These are phyloP conservation scores for Brassica carinata DNA, from an alignment of 345 rosid species.

Conservation along the genomic window DNA sequence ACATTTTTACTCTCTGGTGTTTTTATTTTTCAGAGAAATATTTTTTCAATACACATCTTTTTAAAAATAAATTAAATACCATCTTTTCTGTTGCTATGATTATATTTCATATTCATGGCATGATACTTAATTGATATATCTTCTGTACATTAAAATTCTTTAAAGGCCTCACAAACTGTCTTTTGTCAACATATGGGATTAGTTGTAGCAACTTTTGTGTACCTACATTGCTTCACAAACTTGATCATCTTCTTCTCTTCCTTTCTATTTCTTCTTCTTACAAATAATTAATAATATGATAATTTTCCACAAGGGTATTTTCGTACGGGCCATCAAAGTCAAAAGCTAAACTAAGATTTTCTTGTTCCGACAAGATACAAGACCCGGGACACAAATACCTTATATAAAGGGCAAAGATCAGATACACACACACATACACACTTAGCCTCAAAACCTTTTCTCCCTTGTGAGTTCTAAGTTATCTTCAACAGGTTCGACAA, in stretches of 20 bases:
- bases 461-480: conserved; percentile 5
- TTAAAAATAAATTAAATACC: no score
- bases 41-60: background rate
- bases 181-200: conserved; percentile 46
- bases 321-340: conserved; percentile 24
- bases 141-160: background rate
- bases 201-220: conserved; percentile 46
- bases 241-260: conserved; percentile 38
- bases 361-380: conserved; percentile 38
- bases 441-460: conserved; percentile 18
- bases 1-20: background rate
- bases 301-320: conserved; percentile 28
- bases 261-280: conserved; percentile 26
- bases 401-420: conserved; percentile 31
- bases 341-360: conserved; percentile 37
- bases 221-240: conserved; percentile 44
- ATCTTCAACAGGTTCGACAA: conserved; percentile 31
- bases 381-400: conserved; percentile 24
- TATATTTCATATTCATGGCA: conserved; percentile 3
- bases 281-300: conserved; percentile 2
- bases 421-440: conserved; percentile 9
- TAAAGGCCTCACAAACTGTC: conserved; percentile 1
- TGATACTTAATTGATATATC: background rate
- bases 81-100: background rate
- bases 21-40: background rate